These are phyloP conservation scores for Tausonia pullulans DNA, from an alignment of 1,284 basidiomycete genomes.

Conservation along the genomic window DNA sequence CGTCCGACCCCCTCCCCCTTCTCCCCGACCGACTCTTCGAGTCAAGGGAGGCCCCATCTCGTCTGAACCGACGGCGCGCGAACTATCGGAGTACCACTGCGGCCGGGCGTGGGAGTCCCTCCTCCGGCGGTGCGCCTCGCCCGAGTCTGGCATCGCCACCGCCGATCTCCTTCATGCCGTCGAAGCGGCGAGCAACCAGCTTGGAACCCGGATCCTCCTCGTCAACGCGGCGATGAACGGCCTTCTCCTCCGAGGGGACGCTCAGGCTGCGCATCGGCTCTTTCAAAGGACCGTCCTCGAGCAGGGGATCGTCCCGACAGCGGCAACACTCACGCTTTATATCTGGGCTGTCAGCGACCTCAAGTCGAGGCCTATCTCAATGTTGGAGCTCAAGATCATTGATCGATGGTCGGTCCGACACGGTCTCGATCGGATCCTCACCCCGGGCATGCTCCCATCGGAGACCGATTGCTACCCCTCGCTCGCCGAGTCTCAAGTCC, in stretches of 20 bases:
- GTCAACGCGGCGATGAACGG: neutral
- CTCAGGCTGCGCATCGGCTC: neutral
- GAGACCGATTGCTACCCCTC: neutral
- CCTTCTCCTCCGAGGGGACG: neutral
- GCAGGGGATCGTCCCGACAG: neutral
- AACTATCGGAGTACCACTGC: no score
- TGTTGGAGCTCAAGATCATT: constrained; percentile 1
- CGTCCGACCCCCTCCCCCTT: neutral
- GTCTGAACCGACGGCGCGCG: no score
- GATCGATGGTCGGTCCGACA: constrained; percentile 4
- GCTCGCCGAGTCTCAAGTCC: neutral
- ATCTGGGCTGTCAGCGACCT: neutral
- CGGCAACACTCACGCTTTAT: neutral
- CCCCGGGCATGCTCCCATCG: neutral
- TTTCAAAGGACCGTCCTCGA: neutral
- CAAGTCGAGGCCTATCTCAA: neutral
- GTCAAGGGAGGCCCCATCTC: no score
- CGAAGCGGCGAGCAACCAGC: neutral
- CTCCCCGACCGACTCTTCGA: neutral
- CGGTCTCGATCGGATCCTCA: neutral
- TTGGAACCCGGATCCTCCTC: neutral
- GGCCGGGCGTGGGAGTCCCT: no score
- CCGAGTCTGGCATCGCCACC: neutral
- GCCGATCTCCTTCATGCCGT: neutral
- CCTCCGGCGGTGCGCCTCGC: neutral